Conservation (phyloP, 2,329 filamentous ascomycete species). For the Blumeriella jaapii region DNA sequence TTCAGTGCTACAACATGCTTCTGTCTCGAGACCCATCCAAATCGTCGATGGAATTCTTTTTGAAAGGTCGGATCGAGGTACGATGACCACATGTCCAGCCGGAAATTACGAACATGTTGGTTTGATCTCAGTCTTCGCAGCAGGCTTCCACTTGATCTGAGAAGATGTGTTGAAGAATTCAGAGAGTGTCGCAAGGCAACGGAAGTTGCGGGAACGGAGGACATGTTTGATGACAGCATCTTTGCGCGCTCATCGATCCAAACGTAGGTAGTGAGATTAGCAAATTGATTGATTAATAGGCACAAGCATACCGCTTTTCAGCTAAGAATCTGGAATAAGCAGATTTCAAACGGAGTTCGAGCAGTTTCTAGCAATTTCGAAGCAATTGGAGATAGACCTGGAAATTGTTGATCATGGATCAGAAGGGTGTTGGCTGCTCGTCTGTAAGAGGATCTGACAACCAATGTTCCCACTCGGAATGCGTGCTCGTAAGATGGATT, state of each 20-base stretch:
- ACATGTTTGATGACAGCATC: conserved; percentile 22
- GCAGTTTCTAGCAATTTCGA: no score
- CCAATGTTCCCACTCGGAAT: no score
- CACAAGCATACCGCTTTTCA: no score
- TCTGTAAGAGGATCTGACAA: no score
- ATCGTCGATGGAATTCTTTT: conserved; percentile 33
- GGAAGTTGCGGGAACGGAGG: conserved; percentile 12
- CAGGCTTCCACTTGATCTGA: conserved; percentile 8
- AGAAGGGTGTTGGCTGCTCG: no score
- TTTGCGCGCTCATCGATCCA: conserved; percentile 10
- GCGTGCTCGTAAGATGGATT: no score
- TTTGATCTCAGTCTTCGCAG: conserved; percentile 13
- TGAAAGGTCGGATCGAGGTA: conserved; percentile 32
- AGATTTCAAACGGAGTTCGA: no score
- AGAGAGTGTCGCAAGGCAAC: conserved; percentile 6
- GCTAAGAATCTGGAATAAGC: no score
- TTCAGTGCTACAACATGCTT: conserved; percentile 36
- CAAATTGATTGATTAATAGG: no score
- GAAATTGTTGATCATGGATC: no score
- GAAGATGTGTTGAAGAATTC: conserved; percentile 8
- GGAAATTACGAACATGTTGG: conserved; percentile 36
- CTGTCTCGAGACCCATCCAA: conserved; percentile 33
- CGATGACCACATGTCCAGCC: conserved; percentile 37
- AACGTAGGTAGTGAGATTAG: no score
- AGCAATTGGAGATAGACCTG: no score